phyloP scores from a whole-genome alignment of 495 filamentous ascomycete genomes.

The Venustampulla echinocandica region DNA sequence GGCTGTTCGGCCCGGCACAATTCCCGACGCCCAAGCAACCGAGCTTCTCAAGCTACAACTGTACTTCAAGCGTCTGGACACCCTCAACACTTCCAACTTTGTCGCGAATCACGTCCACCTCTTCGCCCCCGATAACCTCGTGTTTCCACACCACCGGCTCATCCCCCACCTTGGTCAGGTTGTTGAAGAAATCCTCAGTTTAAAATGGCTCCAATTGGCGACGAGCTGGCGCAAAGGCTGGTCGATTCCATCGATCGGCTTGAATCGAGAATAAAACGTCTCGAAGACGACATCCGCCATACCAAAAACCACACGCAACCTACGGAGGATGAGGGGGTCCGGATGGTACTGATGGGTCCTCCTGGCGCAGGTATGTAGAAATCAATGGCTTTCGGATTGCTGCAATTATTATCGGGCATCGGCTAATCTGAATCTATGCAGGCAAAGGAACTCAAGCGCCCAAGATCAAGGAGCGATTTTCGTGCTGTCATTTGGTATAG shows the following conservation, averaged over 20 bases:
- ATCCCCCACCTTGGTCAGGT: slow-evolving; percentile 23
- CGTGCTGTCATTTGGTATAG: slow-evolving; percentile 89
- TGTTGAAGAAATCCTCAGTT: background rate
- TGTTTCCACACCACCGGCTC: background rate
- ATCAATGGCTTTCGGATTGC: slow-evolving; percentile 1
- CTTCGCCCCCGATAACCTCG: slow-evolving; percentile 15
- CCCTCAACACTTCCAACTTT: background rate
- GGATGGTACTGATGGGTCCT: slow-evolving; percentile 97
- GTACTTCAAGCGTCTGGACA: slow-evolving; percentile 1
- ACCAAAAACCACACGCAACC: slow-evolving; percentile 39
- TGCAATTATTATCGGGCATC: slow-evolving; percentile 8
- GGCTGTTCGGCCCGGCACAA: background rate
- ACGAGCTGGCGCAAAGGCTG: slow-evolving; percentile 64
- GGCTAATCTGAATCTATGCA: slow-evolving; percentile 34
- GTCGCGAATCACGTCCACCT: slow-evolving; percentile 14
- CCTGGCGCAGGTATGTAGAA: slow-evolving; percentile 79
- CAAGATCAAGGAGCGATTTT: slow-evolving; percentile 94
- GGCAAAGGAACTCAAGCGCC: slow-evolving; percentile 99
- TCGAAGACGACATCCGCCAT: slow-evolving; percentile 58
- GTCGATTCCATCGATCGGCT: slow-evolving; percentile 73
- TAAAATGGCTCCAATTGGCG: slow-evolving; percentile 77
- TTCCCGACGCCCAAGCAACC: slow-evolving; percentile 3
- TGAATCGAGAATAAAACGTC: slow-evolving; percentile 69
- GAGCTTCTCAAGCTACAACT: slow-evolving; percentile 9
- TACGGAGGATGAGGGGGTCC: slow-evolving; percentile 44